Evolutionary conservation across 768 basidiomycete species (phyloP), one percentile per base, ranked within the genome.

Genomic region (Agaricus blazei): DNA sequence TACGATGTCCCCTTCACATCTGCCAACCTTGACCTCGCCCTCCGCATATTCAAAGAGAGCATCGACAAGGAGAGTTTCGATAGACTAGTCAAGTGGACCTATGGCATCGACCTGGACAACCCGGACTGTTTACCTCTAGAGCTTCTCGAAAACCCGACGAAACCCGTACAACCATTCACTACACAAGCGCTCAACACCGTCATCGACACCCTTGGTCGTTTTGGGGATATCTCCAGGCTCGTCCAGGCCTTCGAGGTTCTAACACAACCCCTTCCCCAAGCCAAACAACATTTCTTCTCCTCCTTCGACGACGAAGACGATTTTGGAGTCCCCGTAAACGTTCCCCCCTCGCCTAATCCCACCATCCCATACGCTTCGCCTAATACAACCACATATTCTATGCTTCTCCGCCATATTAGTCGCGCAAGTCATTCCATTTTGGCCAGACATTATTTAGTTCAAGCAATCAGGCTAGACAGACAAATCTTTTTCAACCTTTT

Each of bases 181-280:
- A 84, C 82, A 6, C 66, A 79, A 19, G 81, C 86, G 1, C 79
- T 93, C 40, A 90, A 90, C 68, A 87, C 84, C 15, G 81, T 82
- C 45, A 70, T 93, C 59, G 86, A 90, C 55, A 76, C 84, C 62
- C 77, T 90, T 8, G 89, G 88, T 12, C 76, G 77, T 8, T 62
- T 76, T 15, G 78, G 81, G 11, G 70, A 84, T 51, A 67, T 88
- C 38, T 82, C 87, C 3, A 83, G 80, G 60, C 77, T 93, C 64
- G 78, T 92, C 4, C 81, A 83, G 62, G 77, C 85, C 1, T 93
- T 91, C 63, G 90, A 92, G 61, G 83, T 88, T 28, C 80, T 91
- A 56, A 89, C 90, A 0, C 77, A 83, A 47, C 87, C 88, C 14
- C 74, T 90, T 28, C 83, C 86, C 9, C 68, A 71, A 56, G 74